Percentiles rank a stretch among this genome's conserved stretches.
These are phyloP conservation scores for Fusarium miscanthi DNA, from an alignment of 2,329 filamentous ascomycete species.

Conservation along the genomic window DNA sequence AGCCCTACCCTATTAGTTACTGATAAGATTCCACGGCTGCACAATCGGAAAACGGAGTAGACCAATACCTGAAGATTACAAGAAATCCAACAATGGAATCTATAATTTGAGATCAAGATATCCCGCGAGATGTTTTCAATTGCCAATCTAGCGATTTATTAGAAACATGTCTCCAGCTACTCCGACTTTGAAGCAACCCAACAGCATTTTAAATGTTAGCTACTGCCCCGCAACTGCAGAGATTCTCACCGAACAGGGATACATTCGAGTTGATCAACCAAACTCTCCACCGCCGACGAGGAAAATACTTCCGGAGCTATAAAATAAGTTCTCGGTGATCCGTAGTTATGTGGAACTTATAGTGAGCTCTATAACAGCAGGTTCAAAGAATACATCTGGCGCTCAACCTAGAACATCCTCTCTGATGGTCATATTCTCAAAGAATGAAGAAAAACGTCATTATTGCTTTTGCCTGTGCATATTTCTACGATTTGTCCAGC, in stretches of 20 bases:
- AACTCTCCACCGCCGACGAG: too few relatives aligned
- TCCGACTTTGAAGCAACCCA: neutral
- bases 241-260: too few relatives aligned
- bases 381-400: too few relatives aligned
- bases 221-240: too few relatives aligned
- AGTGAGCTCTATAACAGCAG: too few relatives aligned
- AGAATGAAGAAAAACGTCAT: neutral
- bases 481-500: fast-evolving
- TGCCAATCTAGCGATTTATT: neutral
- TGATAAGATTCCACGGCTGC: too few relatives aligned
- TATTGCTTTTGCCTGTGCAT: neutral
- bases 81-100: neutral
- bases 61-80: neutral
- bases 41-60: neutral
- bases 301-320: too few relatives aligned
- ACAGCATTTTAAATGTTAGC: neutral
- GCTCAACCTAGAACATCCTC: too few relatives aligned
- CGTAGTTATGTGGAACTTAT: too few relatives aligned
- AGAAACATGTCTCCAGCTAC: neutral
- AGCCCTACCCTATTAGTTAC: neutral
- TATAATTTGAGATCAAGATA: neutral
- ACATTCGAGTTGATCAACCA: too few relatives aligned
- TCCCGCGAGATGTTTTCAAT: neutral
- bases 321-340: too few relatives aligned
- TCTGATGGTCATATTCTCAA: fast-evolving